Evolutionary conservation across 768 basidiomycete genomes (phyloP).

Genomic region (Boletellus ananas): DNA sequence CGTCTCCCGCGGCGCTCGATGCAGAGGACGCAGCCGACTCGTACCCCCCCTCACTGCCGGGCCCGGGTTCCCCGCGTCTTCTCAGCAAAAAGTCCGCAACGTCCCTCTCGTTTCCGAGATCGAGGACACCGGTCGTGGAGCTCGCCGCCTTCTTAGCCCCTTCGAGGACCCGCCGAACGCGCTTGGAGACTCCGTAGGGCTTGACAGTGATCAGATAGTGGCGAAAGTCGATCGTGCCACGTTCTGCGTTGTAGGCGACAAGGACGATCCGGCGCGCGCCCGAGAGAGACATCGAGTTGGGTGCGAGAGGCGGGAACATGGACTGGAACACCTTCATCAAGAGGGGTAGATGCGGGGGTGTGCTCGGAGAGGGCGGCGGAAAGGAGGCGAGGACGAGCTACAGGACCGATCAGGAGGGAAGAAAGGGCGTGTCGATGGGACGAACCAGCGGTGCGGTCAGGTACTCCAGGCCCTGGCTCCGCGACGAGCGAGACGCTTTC

Average conservation of each 20-base stretch:
- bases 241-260: constrained; percentile 83
- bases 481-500: constrained; percentile 59
- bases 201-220: constrained; percentile 96
- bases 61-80: constrained; percentile 56
- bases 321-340: constrained; percentile 96
- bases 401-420: not conserved
- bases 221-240: constrained; percentile 84
- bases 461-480: constrained; percentile 84
- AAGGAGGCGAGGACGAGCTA: constrained; percentile 88
- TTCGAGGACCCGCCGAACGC: constrained; percentile 84
- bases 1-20: constrained; percentile 81
- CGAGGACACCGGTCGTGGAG: constrained; percentile 46
- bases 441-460: constrained; percentile 87
- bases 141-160: constrained; percentile 37
- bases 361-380: constrained; percentile 67
- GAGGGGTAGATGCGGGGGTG: constrained; percentile 82
- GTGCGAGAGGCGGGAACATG: constrained; percentile 90
- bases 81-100: constrained; percentile 92
- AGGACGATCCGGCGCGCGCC: constrained; percentile 94
- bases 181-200: constrained; percentile 89
- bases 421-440: constrained; percentile 6
- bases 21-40: constrained; percentile 79
- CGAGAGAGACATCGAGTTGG: constrained; percentile 73
- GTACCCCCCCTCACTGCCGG: constrained; percentile 59
- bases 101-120: constrained; percentile 88